phyloP scores from a whole-genome alignment of 2,329 filamentous ascomycete genomes.

The Arthroderma uncinatum region DNA sequence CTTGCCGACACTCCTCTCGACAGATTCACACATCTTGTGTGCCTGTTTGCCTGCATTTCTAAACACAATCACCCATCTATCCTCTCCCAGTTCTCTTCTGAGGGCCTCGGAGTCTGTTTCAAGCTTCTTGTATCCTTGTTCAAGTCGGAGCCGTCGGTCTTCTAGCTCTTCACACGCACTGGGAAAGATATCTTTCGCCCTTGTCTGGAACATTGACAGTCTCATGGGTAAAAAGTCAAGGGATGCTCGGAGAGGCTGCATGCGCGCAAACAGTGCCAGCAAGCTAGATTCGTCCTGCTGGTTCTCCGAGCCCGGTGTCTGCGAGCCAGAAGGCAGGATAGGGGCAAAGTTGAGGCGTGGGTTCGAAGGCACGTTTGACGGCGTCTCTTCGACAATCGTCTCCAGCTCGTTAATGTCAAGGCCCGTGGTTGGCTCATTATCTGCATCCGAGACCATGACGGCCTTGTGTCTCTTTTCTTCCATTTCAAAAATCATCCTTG shows the following conservation, averaged over 20 bases:
- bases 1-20: constrained; percentile 75
- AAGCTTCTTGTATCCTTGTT: constrained; percentile 76
- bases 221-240: constrained; percentile 95
- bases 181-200: constrained; percentile 70
- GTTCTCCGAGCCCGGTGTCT: constrained; percentile 27
- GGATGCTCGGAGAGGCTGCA: constrained; percentile 86
- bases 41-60: constrained; percentile 83
- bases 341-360: constrained; percentile 58
- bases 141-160: constrained; percentile 59
- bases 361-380: constrained; percentile 43
- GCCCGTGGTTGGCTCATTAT: constrained; percentile 39
- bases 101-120: constrained; percentile 83
- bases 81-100: constrained; percentile 81
- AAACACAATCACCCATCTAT: constrained; percentile 93
- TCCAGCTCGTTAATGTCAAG: constrained; percentile 80
- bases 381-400: constrained; percentile 83
- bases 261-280: constrained; percentile 80
- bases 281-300: constrained; percentile 76
- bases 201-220: constrained; percentile 69
- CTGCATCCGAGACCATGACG: constrained; percentile 52
- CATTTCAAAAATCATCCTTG: constrained; percentile 86
- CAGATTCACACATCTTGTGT: constrained; percentile 92
- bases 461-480: constrained; percentile 85
- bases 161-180: constrained; percentile 84
- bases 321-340: constrained; percentile 43